Conservation (phyloP, 345 rosid genomes). For the Eucalyptus erythrocorys region DNA sequence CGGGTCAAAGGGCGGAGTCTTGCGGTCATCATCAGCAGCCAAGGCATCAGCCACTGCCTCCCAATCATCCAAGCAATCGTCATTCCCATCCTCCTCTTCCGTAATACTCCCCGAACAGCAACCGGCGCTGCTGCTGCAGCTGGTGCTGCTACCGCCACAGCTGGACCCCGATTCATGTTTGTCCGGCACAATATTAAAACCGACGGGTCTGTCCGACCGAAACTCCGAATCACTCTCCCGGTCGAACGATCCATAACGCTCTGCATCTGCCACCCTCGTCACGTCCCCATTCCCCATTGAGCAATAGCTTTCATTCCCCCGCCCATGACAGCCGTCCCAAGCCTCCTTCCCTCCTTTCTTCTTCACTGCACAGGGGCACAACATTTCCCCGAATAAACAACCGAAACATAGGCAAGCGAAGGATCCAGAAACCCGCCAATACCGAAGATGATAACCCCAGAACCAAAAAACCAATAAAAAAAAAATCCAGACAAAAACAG, state of each 20-base stretch:
- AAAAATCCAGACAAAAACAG: background rate
- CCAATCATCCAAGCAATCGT: conserved; percentile 89
- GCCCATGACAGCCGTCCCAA: background rate
- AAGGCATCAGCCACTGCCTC: conserved; percentile 94
- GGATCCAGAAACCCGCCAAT: background rate
- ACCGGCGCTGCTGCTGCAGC: conserved; percentile 63
- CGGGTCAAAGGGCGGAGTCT: conserved; percentile 1
- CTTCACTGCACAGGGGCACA: conserved; percentile 10
- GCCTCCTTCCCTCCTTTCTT: conserved; percentile 47
- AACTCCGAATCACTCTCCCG: conserved; percentile 50
- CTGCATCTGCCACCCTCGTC: conserved; percentile 2
- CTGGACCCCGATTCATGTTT: conserved; percentile 33
- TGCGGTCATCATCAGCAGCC: conserved; percentile 41
- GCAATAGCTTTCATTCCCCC: conserved; percentile 12
- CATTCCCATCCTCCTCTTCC: conserved; percentile 68
- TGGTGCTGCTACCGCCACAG: conserved; percentile 21
- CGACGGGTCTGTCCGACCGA: conserved; percentile 45
- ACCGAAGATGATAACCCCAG: background rate
- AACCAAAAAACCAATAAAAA: background rate
- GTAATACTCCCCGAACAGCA: conserved; percentile 79
- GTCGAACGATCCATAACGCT: conserved; percentile 19
- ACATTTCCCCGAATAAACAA: background rate
- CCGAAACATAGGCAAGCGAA: background rate
- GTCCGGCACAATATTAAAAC: conserved; percentile 8
- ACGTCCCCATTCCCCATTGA: conserved; percentile 27